Conservation (phyloP, 345 rosid genomes). For the Erysimum cheiranthoides region DNA sequence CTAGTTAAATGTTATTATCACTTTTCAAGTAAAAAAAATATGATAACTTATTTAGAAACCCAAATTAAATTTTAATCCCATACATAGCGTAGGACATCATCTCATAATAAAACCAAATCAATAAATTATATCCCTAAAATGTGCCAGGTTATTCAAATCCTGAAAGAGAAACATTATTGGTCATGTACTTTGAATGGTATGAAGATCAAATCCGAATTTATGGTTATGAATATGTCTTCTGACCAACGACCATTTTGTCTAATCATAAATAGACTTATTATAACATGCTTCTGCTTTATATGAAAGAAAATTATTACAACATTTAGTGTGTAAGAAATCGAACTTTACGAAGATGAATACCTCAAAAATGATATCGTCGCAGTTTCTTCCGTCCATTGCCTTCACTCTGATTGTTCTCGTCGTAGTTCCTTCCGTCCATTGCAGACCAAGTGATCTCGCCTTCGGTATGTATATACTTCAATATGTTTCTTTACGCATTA, state of each 20-base stretch:
- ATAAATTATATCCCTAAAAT: too few species aligned
- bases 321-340: neutral
- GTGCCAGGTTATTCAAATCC: neutral
- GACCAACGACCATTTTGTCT: conserved; percentile 5
- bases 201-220: neutral
- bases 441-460: neutral
- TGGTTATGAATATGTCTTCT: neutral
- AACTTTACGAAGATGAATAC: conserved; percentile 14
- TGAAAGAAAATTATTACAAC: neutral
- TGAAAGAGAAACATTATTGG: neutral
- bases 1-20: too few species aligned
- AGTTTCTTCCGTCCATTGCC: conserved; percentile 11
- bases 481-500: neutral
- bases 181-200: neutral
- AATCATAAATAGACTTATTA: neutral
- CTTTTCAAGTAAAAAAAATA: too few species aligned
- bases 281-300: neutral
- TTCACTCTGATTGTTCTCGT: neutral
- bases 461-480: neutral
- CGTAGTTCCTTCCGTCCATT: conserved; percentile 3
- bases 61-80: too few species aligned
- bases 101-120: too few species aligned
- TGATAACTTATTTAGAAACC: too few species aligned
- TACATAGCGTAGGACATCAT: too few species aligned
- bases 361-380: neutral